phyloP scores from a whole-genome alignment of 1,284 basidiomycete species.

The Trichosporon sp. region DNA sequence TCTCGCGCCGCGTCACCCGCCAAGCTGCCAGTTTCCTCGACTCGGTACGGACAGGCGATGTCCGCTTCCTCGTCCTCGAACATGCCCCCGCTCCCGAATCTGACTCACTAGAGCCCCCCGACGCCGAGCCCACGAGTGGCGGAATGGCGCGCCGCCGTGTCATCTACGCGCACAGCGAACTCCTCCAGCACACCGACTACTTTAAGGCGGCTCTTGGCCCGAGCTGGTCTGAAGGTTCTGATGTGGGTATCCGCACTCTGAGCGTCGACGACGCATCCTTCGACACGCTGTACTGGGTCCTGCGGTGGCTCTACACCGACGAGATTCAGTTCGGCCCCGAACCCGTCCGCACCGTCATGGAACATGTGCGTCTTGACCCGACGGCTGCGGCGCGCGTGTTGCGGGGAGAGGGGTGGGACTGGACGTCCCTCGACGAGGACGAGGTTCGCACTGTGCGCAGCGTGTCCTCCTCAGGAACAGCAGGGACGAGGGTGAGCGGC shows the following conservation, averaged over 20 bases:
- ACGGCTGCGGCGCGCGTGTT: conserved; percentile 25
- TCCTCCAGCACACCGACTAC: conserved; percentile 72
- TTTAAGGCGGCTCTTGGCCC: conserved; percentile 77
- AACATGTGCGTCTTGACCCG: conserved; percentile 36
- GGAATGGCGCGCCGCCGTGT: conserved; percentile 51
- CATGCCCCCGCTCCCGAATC: background rate
- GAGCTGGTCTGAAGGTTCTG: conserved; percentile 66
- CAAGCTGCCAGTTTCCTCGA: conserved; percentile 39
- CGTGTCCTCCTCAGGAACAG: conserved; percentile 31
- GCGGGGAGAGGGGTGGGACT: conserved; percentile 30
- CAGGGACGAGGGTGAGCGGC: background rate
- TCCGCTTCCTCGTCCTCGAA: conserved; percentile 72
- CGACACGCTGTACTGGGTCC: conserved; percentile 77
- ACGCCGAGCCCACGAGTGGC: background rate
- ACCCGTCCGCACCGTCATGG: conserved; percentile 50
- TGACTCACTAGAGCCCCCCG: background rate
- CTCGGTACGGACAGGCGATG: conserved; percentile 59
- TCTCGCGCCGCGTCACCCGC: conserved; percentile 24
- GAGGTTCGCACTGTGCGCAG: conserved; percentile 36
- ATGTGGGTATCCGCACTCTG: conserved; percentile 57
- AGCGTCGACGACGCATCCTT: conserved; percentile 80
- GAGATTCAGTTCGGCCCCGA: conserved; percentile 58
- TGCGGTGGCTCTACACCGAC: conserved; percentile 70
- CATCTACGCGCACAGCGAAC: conserved; percentile 78
- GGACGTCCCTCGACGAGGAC: conserved; percentile 20